A percentile compares a stretch with the other conserved stretches of the same genome.
Evolutionary conservation across 2,329 filamentous ascomycete genomes (phyloP).

Genomic region (Endothia cerciana): DNA sequence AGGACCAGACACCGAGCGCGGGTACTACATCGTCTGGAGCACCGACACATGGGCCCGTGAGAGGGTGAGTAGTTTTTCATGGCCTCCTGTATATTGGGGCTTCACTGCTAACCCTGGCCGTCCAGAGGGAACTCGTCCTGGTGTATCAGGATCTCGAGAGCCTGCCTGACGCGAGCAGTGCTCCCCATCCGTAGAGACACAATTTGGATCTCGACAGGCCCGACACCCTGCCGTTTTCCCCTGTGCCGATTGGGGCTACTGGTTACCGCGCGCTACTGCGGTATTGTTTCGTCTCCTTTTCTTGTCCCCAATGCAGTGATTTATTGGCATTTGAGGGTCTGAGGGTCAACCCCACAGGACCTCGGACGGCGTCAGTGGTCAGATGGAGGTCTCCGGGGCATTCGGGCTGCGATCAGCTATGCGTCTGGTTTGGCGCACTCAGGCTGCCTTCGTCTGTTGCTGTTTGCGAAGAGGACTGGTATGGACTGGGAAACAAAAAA

Average conservation of each 20-base stretch:
- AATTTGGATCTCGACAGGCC: not conserved
- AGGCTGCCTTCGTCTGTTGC: not conserved
- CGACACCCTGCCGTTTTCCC: not conserved
- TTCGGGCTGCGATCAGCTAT: not conserved
- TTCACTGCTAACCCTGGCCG: conserved; percentile 28
- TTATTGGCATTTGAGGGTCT: conserved; percentile 7
- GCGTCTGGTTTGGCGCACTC: conserved; percentile 5
- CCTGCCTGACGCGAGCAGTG: conserved; percentile 31
- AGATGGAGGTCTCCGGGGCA: not conserved
- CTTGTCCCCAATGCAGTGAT: not conserved
- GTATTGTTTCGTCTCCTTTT: not conserved
- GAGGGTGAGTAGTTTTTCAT: conserved; percentile 52
- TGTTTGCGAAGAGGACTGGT: not conserved
- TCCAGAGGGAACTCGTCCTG: conserved; percentile 63
- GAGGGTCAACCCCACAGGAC: not conserved
- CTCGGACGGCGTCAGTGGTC: conserved; percentile 15
- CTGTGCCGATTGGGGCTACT: not conserved
- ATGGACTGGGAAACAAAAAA: not conserved
- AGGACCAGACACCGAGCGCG: conserved; percentile 62
- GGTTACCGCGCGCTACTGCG: not conserved
- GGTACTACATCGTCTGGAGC: conserved; percentile 70
- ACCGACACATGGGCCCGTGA: conserved; percentile 65
- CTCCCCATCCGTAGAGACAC: conserved; percentile 17
- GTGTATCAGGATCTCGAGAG: conserved; percentile 66
- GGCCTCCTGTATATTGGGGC: not conserved